Percentiles rank a stretch among this genome's conserved stretches.
phyloP scores from a whole-genome alignment of 2,329 filamentous ascomycete genomes.

The Penicillium hordei region DNA sequence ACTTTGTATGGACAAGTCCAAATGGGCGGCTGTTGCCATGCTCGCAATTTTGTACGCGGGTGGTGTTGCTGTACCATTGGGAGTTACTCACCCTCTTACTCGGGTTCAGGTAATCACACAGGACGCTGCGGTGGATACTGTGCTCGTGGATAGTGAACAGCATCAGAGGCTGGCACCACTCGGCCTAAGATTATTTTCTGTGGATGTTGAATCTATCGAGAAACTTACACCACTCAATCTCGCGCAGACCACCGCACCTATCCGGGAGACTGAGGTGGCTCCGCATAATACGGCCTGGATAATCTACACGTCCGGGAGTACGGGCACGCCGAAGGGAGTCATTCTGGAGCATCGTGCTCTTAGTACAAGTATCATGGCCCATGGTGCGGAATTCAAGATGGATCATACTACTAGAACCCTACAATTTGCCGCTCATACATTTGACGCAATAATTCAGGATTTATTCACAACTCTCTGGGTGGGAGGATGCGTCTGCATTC shows the following conservation, averaged over 20 bases:
- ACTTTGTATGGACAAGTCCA: neutral
- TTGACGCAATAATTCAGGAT: neutral
- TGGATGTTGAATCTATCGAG: too few species aligned
- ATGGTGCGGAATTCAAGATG: neutral
- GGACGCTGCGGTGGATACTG: neutral
- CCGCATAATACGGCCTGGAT: neutral
- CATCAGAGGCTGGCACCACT: too few species aligned
- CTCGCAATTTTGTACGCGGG: slow-evolving; percentile 2
- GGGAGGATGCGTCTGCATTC: neutral
- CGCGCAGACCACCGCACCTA: neutral
- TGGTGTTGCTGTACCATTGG: neutral
- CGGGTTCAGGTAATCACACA: neutral
- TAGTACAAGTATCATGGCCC: neutral
- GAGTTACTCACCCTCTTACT: neutral
- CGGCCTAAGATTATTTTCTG: too few species aligned
- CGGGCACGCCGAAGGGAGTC: neutral
- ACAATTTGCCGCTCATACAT: neutral
- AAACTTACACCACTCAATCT: too few species aligned
- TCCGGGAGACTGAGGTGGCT: neutral
- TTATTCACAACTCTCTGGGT: neutral
- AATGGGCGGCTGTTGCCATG: neutral
- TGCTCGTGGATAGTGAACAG: too few species aligned
- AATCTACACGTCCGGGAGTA: neutral
- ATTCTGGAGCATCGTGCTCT: neutral
- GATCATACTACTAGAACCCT: neutral